Base-by-base conservation (phyloP, 106 monocot species). In the Phalaenopsis aphrodite region DNA sequence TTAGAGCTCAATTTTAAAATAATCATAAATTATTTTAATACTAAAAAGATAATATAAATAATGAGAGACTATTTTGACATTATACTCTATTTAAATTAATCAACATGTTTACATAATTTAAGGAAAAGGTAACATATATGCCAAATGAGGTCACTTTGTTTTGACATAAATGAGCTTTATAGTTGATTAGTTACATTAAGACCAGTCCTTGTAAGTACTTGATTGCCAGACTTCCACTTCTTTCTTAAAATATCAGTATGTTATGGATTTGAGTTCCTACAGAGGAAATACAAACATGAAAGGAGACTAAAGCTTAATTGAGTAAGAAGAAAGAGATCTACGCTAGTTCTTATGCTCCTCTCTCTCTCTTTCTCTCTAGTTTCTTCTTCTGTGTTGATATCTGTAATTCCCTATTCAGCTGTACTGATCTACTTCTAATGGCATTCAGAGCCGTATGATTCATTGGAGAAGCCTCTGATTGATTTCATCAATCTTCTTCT, bases 271-370 rank as follows among this genome's bases (percentile, higher is more conserved):
- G 23, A 65, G 24, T 65, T 65, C 64, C 64, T 65, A 65, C 64
- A 65, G 64, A 65, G 64, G 64, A 65, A 65, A 21, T 65, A 65
- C 64, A 65, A 65, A 65, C 23, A 65, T 65, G 14, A 65, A 65
- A 61, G 24, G 7, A 65, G 64, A 65, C 64, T 5, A 24, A 65
- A 24, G 23, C 8, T 14, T 21, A 65, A 24, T 6, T 5, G 61
- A 19, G 7, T 61, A 21, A 61, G 61, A 61, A 61, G 61, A 23
- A 61, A 21, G 61, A 61, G 61, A 61, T 61, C n/a, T 18, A 61
- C 4, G 61, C 16, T 61, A 48, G 64, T 65, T 65, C 64, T 23
- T 21, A 5, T 24, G 64, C 7, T 65, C 5, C 64, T 24, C 24
- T 65, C 6, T 64, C 64, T 21, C 64, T 64, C 64, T 64, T 23